Base-by-base conservation (phyloP, 768 basidiomycete species). In the Nidularia pulvinata region DNA sequence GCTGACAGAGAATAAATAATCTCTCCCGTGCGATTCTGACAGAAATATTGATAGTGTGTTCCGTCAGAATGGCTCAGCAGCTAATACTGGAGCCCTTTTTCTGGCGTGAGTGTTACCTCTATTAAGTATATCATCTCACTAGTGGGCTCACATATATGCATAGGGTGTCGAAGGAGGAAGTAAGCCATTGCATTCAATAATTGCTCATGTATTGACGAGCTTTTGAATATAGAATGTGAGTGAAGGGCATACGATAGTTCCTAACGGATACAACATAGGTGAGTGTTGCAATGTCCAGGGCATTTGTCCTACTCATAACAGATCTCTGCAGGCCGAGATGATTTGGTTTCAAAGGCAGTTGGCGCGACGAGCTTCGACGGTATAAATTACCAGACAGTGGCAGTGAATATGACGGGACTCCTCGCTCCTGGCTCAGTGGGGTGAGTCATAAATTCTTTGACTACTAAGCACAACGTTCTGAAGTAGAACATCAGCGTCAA, bases 41-140 rank as follows among this genome's bases (percentile, higher is more conserved):
- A 9, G n/a, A 33, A n/a, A 34, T 16, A 7, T 19, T 33, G 19
- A 30, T 42, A 83, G 84, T 11, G 71, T 83, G 5, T 87, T 64
- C 64, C 76, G 75, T 42, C 86, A 89, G 64, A 83, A 87, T 56
- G 86, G 86, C 1, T 63, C 79, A 7, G 33, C 37, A 10, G 51
- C 51, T 32, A 45, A 52, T 45, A 52, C 25, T 35, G 51, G 51
- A 5, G 51, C 51, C 25, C 39, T 52, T 22, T 52, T 52, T 46
- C 33, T 71, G 32, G 71, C 71, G 71, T 73, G 61, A 56, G 67
- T 30, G 14, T 13, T 51, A 13, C 46, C 32, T 44, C 19, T 19
- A 19, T 19, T 19, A 19, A 19, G 19, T 19, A 19, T 19, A 19
- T 19, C 19, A 19, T 19, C 19, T 19, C 19, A 19, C 19, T 19